Evolutionary conservation across 176 grass and related monocot genomes (phyloP).

Genomic region (Cenchrus americanus): DNA sequence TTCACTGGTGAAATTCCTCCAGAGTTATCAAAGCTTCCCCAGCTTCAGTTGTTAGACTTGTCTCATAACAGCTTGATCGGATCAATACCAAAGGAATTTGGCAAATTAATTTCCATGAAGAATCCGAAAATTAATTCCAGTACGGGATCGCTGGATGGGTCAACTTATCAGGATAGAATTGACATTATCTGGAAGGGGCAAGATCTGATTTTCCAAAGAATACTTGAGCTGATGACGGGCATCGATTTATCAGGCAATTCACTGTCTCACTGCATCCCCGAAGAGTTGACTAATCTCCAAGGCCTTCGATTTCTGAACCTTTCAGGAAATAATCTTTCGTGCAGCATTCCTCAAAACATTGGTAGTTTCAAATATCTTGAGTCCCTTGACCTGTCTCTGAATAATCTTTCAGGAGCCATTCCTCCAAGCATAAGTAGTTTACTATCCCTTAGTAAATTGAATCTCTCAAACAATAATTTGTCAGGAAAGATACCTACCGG

Average conservation of each 20-base stretch:
- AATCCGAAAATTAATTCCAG: constrained; percentile 12
- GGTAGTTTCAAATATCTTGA: constrained; percentile 47
- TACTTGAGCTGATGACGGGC: constrained; percentile 49
- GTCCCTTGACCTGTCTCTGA: constrained; percentile 61
- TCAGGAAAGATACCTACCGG: constrained; percentile 58
- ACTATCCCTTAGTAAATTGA: constrained; percentile 25
- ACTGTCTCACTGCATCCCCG: constrained; percentile 54
- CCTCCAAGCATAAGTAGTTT: constrained; percentile 42
- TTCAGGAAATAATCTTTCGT: constrained; percentile 57
- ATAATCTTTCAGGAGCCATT: constrained; percentile 56
- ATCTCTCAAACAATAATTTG: constrained; percentile 64
- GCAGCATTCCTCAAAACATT: constrained; percentile 47
- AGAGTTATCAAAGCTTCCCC: constrained; percentile 33
- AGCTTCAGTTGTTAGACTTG: constrained; percentile 69
- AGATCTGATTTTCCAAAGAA: constrained; percentile 42
- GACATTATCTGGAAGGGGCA: constrained; percentile 77
- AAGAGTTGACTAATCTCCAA: constrained; percentile 46
- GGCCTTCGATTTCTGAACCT: constrained; percentile 71
- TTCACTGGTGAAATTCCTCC: constrained; percentile 58
- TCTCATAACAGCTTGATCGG: constrained; percentile 61
- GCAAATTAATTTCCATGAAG: constrained; percentile 60
- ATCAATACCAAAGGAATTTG: constrained; percentile 52
- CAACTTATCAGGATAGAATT: constrained; percentile 52
- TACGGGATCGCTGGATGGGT: neutral
- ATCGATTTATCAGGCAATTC: constrained; percentile 68